Evolutionary conservation across 2,329 filamentous ascomycete genomes (phyloP).

Genomic region (Trichoderma hamatum): DNA sequence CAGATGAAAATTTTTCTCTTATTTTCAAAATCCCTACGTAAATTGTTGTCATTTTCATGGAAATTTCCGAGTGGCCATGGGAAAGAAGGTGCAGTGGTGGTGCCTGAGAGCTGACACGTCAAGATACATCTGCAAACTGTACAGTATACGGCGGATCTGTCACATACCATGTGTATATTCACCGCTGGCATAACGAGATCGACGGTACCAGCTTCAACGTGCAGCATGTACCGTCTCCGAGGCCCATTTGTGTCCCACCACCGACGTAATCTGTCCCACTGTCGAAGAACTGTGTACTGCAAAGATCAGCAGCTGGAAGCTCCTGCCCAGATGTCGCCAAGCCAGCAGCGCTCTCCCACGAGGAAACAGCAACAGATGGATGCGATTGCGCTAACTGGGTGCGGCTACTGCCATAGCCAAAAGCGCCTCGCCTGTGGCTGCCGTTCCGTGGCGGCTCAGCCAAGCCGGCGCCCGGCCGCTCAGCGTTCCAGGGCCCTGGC

Average conservation of each 20-base stretch:
- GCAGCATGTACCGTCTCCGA: neutral
- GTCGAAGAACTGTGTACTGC: neutral
- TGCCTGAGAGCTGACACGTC: neutral
- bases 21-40: neutral
- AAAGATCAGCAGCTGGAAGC: conserved; percentile 17
- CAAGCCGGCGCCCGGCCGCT: neutral
- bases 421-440: conserved; percentile 6
- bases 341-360: neutral
- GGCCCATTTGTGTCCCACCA: neutral
- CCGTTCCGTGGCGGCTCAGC: neutral
- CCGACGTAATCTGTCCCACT: neutral
- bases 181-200: conserved; percentile 34
- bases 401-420: neutral
- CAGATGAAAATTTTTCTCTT: neutral
- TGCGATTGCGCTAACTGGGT: neutral
- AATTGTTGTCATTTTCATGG: neutral
- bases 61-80: neutral
- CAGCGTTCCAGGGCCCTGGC: neutral
- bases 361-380: neutral
- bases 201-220: conserved; percentile 41
- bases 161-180: neutral
- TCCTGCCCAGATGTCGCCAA: neutral
- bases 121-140: neutral
- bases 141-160: neutral
- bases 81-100: neutral